Evolutionary conservation across 176 grass and related monocot species (phyloP).

Genomic region (Rhynchospora tenuis): DNA sequence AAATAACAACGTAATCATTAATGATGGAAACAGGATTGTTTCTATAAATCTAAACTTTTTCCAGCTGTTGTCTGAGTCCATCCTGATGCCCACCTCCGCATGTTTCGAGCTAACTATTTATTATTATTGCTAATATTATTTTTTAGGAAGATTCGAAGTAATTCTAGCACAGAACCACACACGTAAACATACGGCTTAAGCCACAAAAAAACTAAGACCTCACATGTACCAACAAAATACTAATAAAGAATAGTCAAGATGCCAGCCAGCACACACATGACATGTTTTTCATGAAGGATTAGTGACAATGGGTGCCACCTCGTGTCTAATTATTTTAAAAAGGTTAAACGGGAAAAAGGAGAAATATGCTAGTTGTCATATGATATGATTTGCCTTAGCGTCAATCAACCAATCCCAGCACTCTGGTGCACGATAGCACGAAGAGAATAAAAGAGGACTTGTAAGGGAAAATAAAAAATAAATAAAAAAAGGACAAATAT

Average conservation of each 20-base stretch:
- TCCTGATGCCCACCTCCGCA: too few species aligned
- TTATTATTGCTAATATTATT: too few species aligned
- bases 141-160: not conserved
- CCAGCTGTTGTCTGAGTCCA: too few species aligned
- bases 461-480: not conserved
- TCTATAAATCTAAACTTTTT: too few species aligned
- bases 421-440: not conserved
- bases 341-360: conserved; percentile 1
- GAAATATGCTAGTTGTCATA: not conserved
- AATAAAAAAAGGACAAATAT: not conserved
- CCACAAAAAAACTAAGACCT: not conserved
- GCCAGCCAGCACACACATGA: conserved; percentile 20
- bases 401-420: not conserved
- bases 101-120: too few species aligned
- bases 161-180: not conserved
- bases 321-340: conserved; percentile 8
- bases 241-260: conserved; percentile 19
- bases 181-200: not conserved
- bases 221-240: not conserved
- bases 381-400: not conserved
- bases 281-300: conserved; percentile 23
- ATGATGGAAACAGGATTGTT: too few species aligned
- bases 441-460: not conserved
- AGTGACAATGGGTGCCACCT: conserved; percentile 1
- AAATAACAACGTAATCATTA: too few species aligned